Percentiles rank a stretch among this genome's conserved stretches.
Evolutionary conservation across 2,329 filamentous ascomycete genomes (phyloP).

Genomic region (Alternaria tenuissima): DNA sequence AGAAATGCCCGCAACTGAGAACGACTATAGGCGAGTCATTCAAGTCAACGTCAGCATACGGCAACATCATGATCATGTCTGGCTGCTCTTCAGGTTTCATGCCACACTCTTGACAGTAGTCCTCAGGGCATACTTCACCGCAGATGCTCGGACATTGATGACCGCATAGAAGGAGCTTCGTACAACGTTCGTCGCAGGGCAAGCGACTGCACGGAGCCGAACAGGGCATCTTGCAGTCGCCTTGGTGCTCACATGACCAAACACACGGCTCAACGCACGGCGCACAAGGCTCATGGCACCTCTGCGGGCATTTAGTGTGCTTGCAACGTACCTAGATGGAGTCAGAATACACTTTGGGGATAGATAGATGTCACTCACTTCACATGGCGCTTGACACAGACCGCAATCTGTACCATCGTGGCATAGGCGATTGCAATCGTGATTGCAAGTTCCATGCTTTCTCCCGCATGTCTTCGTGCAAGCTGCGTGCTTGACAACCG

Average conservation of each 20-base stretch:
- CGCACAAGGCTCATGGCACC: conserved; percentile 45
- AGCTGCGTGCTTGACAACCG: conserved; percentile 14
- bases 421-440: conserved; percentile 36
- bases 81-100: conserved; percentile 28
- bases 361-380: conserved; percentile 21
- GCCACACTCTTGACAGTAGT: conserved; percentile 35
- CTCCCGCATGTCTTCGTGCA: conserved; percentile 40
- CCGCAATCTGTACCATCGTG: conserved; percentile 40
- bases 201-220: conserved; percentile 42
- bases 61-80: conserved; percentile 35
- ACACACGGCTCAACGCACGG: conserved; percentile 46
- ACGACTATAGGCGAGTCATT: conserved; percentile 39
- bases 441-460: conserved; percentile 39
- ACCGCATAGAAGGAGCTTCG: conserved; percentile 35
- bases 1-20: conserved; percentile 42
- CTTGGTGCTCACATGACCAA: conserved; percentile 47
- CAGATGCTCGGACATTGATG: conserved; percentile 47
- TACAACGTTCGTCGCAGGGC: conserved; percentile 42
- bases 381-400: conserved; percentile 30
- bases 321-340: conserved; percentile 35
- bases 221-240: conserved; percentile 48
- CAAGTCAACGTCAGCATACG: conserved; percentile 40
- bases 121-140: conserved; percentile 36
- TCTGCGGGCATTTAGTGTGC: conserved; percentile 34
- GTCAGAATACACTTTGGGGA: neutral